Base-by-base conservation (phyloP, 2,329 filamentous ascomycete genomes). In the Pleomassaria siparia region DNA sequence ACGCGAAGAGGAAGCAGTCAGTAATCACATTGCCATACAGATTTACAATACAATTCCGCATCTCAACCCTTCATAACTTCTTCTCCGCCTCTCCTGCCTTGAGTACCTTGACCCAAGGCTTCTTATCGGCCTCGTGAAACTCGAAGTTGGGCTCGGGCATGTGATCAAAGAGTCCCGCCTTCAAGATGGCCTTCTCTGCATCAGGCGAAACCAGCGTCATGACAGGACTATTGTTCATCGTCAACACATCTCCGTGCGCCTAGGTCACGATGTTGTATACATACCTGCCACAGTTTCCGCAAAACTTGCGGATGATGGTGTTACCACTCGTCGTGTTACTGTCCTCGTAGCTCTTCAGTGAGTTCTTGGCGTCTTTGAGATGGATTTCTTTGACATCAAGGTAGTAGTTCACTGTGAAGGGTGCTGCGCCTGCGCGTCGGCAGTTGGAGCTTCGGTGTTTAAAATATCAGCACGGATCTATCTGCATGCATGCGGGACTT, bases 11-110 rank as follows among this genome's bases (percentile, higher is more conserved):
- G n/a, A n/a, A n/a, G n/a, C n/a, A n/a, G n/a, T n/a, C n/a, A n/a
- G n/a, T n/a, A n/a, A n/a, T n/a, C n/a, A n/a, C n/a, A n/a, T n/a
- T 51, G 44, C 62, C 59, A 62, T 13, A 62, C 39, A 10, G 51
- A 56, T 6, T 67, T 59, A 47, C 78, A 76, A 45, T 78, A 69
- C 8, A 64, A 64, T 40, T 65, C 7, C 12, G 7, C 32, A 8
- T 39, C 36, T 39, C 12, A 20, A 39, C n/a, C 8, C 7, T 10
- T 24, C 29, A 87, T 40, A 46, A 15, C 13, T 36, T 37, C 20
- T 44, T 20, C 30, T 21, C 20, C 33, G 30, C 29, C 13, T 29
- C 40, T 21, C 28, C 30, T 11, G n/a, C 25, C 36, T 53, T 56
- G 1, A 41, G 18, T 24, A 59, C 40, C 2, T 55, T 54, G 30